Conservation (phyloP, 148 eudicot genomes). For the Camellia sinensis region DNA sequence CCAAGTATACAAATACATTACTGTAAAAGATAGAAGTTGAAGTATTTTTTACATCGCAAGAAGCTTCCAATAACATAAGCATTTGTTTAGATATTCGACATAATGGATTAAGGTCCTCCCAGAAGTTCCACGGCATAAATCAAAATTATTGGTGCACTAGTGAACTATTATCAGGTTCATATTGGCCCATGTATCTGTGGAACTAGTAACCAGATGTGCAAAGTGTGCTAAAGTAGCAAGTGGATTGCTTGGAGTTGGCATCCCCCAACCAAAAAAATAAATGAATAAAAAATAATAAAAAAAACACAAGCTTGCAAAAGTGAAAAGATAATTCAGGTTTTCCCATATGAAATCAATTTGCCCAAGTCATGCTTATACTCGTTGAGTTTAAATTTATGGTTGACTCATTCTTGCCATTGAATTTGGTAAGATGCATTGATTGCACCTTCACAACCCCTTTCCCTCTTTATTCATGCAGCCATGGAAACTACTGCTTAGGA, state of each 20-base stretch:
- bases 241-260: constrained; percentile 3
- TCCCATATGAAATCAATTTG: not conserved
- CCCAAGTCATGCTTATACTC: not conserved
- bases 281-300: not conserved
- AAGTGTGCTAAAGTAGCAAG: not conserved
- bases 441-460: not conserved
- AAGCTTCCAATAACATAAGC: not conserved
- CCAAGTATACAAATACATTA: not conserved
- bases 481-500: not conserved
- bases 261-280: not conserved
- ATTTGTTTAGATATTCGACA: not conserved
- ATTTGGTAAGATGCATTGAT: not conserved
- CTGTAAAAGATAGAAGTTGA: not conserved
- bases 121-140: no score
- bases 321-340: not conserved
- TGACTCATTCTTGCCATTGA: not conserved
- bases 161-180: no score
- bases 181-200: no score
- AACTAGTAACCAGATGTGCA: not conserved
- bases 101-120: no score
- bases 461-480: not conserved
- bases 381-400: not conserved
- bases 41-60: not conserved
- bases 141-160: no score
- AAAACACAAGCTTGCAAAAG: not conserved